phyloP scores from a whole-genome alignment of 495 filamentous ascomycete genomes.

The Aspergillus kassunensis region DNA sequence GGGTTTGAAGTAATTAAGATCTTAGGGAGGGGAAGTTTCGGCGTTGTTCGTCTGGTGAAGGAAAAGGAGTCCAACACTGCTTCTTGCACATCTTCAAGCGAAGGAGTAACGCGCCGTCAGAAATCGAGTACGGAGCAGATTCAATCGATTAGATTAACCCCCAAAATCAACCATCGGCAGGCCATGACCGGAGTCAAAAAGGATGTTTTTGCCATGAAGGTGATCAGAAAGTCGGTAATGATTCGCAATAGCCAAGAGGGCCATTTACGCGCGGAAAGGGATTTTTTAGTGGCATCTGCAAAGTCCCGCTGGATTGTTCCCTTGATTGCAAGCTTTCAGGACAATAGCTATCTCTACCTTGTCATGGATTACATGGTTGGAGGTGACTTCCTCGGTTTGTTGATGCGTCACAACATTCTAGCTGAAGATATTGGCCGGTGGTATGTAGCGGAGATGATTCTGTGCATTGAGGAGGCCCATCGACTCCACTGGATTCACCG shows the following conservation, averaged over 20 bases:
- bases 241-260: conserved; percentile 85
- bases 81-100: background rate
- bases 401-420: conserved; percentile 78
- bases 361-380: conserved; percentile 98
- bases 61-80: conserved; percentile 41
- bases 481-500: conserved; percentile 84
- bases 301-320: conserved; percentile 84
- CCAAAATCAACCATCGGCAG: conserved; percentile 22
- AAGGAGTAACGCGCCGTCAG: background rate
- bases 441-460: conserved; percentile 92
- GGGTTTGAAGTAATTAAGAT: conserved; percentile 78
- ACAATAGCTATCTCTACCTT: conserved; percentile 76
- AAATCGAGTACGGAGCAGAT: background rate
- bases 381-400: conserved; percentile 82
- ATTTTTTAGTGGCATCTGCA: conserved; percentile 83
- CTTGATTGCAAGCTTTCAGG: conserved; percentile 84
- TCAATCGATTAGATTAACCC: conserved; percentile 17
- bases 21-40: conserved; percentile 96
- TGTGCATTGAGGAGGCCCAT: conserved; percentile 92
- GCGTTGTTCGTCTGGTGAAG: conserved; percentile 78
- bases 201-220: conserved; percentile 90
- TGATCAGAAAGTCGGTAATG: conserved; percentile 90
- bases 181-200: conserved; percentile 36
- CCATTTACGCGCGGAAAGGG: conserved; percentile 84
- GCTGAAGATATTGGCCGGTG: conserved; percentile 73